Conservation (phyloP, 2,329 filamentous ascomycete species). For the Paraphoma sp. region DNA sequence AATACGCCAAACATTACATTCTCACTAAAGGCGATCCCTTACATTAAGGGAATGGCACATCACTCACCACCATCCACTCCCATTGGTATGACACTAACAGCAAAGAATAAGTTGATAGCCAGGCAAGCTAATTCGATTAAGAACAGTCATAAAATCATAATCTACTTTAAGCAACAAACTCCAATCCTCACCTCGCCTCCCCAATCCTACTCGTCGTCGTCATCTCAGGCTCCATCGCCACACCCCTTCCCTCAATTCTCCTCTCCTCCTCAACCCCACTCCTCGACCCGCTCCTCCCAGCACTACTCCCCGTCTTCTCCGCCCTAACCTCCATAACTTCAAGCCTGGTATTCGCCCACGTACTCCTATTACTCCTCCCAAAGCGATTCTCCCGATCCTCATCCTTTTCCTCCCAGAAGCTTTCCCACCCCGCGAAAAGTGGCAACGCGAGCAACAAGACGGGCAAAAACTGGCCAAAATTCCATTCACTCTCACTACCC, state of each 20-base stretch:
- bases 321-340: conserved; percentile 8
- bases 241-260: conserved; percentile 16
- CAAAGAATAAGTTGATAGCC: too few relatives aligned
- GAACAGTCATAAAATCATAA: neutral
- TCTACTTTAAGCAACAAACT: neutral
- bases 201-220: conserved; percentile 2
- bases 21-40: conserved; percentile 34
- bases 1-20: conserved; percentile 21
- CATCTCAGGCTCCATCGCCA: neutral
- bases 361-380: conserved; percentile 8
- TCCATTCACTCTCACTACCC: conserved; percentile 35
- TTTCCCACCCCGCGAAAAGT: conserved; percentile 42
- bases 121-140: neutral
- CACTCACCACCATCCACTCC: neutral
- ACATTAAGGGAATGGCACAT: conserved; percentile 45
- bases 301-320: conserved; percentile 1
- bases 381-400: conserved; percentile 28
- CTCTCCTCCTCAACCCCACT: conserved; percentile 23
- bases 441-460: conserved; percentile 38
- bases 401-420: conserved; percentile 36
- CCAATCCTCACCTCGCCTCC: neutral
- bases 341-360: conserved; percentile 12
- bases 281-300: conserved; percentile 5
- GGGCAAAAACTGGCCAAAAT: conserved; percentile 40
- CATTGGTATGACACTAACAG: too few relatives aligned